Base-by-base conservation (phyloP, 2,329 filamentous ascomycete species). In the Plenodomus tracheiphilus region DNA sequence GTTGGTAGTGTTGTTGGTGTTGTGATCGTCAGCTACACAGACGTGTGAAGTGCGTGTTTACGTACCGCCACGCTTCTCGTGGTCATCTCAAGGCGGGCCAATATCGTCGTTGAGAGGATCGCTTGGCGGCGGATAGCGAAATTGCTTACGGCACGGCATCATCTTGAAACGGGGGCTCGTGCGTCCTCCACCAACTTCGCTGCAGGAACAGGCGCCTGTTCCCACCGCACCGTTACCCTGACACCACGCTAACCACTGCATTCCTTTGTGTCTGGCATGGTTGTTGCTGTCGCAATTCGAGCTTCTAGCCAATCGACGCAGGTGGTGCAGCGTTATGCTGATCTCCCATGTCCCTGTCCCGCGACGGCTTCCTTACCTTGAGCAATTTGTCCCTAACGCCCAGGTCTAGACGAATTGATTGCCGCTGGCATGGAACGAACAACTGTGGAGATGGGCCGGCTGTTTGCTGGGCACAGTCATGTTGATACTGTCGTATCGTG, bases 351-450 rank as follows among this genome's bases (percentile, higher is more conserved):
- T 34, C 56, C 59, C 57, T 48, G 57, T 55, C 45, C 54, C 46
- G 54, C 49, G 40, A 53, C 53, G 49, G 49, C 49, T 56, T 53
- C 54, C 46, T 58, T 58, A 61, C 65, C 61, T 61, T 48, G 53
- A 56, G 66, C 58, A 71, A 70, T 71, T 57, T 71, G 63, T 68
- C 61, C 64, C 66, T 64, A 55, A 68, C 67, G 56, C 53, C 61
- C 53, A 55, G 53, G 55, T 45, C 46, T 64, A 49, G 55, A 61
- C 52, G 59, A 56, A 54, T 62, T 63, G 62, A 59, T 61, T 56
- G 48, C 58, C 61, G 52, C 55, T 61, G 58, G 62, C 53, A 65
- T 65, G 59, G 43, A 62, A 52, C 40, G 51, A 46, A 49, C 47
- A 52, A 57, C 53, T 58, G 59, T 65, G 58, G 58, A 57, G 62